Conservation (phyloP, 306 rosid genomes). For the Cicer yamashitae region DNA sequence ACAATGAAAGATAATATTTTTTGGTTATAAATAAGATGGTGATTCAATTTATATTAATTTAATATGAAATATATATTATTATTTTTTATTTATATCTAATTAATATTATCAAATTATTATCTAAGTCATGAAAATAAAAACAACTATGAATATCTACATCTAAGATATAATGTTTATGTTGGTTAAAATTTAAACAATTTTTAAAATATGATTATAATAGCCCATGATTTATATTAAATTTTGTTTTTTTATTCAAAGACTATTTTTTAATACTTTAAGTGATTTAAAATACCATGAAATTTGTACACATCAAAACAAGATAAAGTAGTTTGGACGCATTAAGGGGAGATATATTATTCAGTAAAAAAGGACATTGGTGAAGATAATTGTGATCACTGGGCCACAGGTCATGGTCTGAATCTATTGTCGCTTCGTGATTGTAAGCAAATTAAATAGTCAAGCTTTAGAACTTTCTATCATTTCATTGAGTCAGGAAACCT, state of each 20-base stretch:
- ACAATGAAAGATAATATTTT: too few species aligned
- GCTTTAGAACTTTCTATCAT: neutral
- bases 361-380: neutral
- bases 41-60: too few species aligned
- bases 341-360: neutral
- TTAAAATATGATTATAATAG: too few species aligned
- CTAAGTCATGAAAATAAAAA: too few species aligned
- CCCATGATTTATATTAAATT: too few species aligned
- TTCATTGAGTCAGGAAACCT: conserved; percentile 6
- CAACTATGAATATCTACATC: too few species aligned
- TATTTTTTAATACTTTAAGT: neutral
- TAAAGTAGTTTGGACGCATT: neutral
- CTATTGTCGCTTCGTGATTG: conserved; percentile 7
- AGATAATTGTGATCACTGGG: neutral
- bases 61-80: too few species aligned
- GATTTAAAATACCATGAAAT: neutral
- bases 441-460: conserved; percentile 6
- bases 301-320: neutral
- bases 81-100: too few species aligned
- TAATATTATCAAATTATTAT: too few species aligned
- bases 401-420: neutral
- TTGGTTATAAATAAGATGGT: too few species aligned
- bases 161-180: too few species aligned
- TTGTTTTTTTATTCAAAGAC: neutral
- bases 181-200: too few species aligned